Percentiles rank a stretch among this genome's conserved stretches.
Conservation (phyloP, 2,329 filamentous ascomycete species). For the Botrytis sinoallii region DNA sequence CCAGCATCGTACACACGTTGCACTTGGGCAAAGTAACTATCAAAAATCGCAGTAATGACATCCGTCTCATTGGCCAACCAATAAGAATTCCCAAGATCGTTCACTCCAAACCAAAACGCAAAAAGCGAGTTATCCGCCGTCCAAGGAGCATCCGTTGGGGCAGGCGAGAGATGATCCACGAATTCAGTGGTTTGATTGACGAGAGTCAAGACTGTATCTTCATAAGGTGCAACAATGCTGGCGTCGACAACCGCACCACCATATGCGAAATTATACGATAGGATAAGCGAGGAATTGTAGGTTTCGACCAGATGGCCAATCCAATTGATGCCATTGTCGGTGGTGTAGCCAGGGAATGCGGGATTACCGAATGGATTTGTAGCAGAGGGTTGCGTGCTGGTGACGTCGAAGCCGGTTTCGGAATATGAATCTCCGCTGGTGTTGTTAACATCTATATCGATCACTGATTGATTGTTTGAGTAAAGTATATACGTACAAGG, state of each 20-base stretch:
- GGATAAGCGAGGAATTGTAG: conserved; percentile 43
- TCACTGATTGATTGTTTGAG: not conserved
- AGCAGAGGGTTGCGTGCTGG: conserved; percentile 32
- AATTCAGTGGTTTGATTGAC: conserved; percentile 41
- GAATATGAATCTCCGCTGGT: conserved; percentile 40
- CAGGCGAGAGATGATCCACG: conserved; percentile 37
- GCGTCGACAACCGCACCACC: conserved; percentile 40
- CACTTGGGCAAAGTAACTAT: conserved; percentile 44
- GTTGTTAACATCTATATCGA: not conserved
- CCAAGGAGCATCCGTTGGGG: conserved; percentile 41
- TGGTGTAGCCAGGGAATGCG: conserved; percentile 37
- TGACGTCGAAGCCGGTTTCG: conserved; percentile 37
- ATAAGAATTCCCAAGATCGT: conserved; percentile 49
- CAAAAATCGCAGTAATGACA: conserved; percentile 42
- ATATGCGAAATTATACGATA: conserved; percentile 49
- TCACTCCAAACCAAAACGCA: conserved; percentile 52
- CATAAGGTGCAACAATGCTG: conserved; percentile 32
- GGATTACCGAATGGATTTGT: conserved; percentile 40
- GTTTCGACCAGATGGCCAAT: conserved; percentile 44
- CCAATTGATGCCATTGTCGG: conserved; percentile 37
- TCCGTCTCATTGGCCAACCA: conserved; percentile 35
- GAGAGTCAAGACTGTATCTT: conserved; percentile 35
- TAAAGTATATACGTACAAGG: not conserved
- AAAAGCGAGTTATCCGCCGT: conserved; percentile 43
- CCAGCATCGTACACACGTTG: conserved; percentile 46